phyloP scores from a whole-genome alignment of 2,329 filamentous ascomycete species.

The Epichloe amarillans region DNA sequence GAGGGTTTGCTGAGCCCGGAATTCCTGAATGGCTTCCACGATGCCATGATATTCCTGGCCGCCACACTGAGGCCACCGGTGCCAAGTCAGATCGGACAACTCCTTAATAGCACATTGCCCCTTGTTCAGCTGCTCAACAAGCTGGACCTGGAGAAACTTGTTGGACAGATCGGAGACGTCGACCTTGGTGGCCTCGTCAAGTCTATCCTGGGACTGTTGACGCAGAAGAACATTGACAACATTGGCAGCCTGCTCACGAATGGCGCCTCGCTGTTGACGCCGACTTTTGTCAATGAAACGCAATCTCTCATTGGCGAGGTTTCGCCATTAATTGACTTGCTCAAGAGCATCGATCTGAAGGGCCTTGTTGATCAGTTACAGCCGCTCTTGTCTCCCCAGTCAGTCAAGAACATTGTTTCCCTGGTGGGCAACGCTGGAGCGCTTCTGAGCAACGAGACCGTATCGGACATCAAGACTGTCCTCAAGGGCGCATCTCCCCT shows the following conservation, averaged over 20 bases:
- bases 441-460: slow-evolving; percentile 2
- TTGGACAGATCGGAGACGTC: slow-evolving; percentile 18
- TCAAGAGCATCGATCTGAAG: slow-evolving; percentile 21
- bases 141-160: slow-evolving; percentile 21
- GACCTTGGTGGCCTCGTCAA: slow-evolving; percentile 19
- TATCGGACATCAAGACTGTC: slow-evolving; percentile 2
- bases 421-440: slow-evolving; percentile 8
- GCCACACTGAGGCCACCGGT: slow-evolving; percentile 24
- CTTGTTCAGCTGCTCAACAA: slow-evolving; percentile 18
- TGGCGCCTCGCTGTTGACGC: slow-evolving; percentile 23
- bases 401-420: slow-evolving; percentile 14
- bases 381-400: slow-evolving; percentile 15
- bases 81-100: slow-evolving; percentile 16
- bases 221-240: slow-evolving; percentile 18
- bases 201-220: slow-evolving; percentile 17
- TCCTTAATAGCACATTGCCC: slow-evolving; percentile 16
- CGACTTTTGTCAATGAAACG: slow-evolving; percentile 19
- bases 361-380: slow-evolving; percentile 15
- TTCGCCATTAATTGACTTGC: slow-evolving; percentile 15
- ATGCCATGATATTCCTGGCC: slow-evolving; percentile 27
- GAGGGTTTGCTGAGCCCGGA: slow-evolving; percentile 20
- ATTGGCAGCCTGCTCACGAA: slow-evolving; percentile 23
- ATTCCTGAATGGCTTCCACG: slow-evolving; percentile 26
- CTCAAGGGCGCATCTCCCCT: slow-evolving; percentile 3
- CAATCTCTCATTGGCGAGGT: slow-evolving; percentile 22